Conservation (phyloP, 192 early-diverging fungal species). For the Thamnidium elegans region DNA sequence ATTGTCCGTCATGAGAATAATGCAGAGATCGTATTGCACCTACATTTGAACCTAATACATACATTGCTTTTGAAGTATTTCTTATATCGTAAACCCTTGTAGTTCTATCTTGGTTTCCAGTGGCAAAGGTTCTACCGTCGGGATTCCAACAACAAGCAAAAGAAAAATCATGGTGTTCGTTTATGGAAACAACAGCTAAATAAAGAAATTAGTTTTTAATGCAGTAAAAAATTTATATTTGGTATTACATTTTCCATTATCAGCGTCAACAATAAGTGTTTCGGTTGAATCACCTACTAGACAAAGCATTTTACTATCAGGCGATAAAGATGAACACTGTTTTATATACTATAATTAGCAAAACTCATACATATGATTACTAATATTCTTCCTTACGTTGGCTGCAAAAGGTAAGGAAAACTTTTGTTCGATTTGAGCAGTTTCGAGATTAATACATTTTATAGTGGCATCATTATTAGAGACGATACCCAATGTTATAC, state of each 20-base stretch:
- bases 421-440: conserved; percentile 28
- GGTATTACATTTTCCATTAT: conserved; percentile 44
- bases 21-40: conserved; percentile 60
- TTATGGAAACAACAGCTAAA: conserved; percentile 33
- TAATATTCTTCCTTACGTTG: conserved; percentile 43
- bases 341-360: background rate
- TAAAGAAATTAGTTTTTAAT: background rate
- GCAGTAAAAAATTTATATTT: background rate
- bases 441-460: conserved; percentile 48
- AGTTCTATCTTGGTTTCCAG: conserved; percentile 63
- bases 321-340: conserved; percentile 56
- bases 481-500: conserved; percentile 33
- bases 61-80: conserved; percentile 49
- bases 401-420: conserved; percentile 53
- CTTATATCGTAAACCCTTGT: conserved; percentile 62
- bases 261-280: conserved; percentile 42
- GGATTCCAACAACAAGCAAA: conserved; percentile 69
- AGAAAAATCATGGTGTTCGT: conserved; percentile 64
- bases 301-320: conserved; percentile 55
- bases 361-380: background rate
- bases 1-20: conserved; percentile 53
- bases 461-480: conserved; percentile 56
- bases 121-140: conserved; percentile 50
- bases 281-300: conserved; percentile 56
- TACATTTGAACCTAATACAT: conserved; percentile 46